Conservation (phyloP, 306 rosid species). For the Vachellia pachyceras region DNA sequence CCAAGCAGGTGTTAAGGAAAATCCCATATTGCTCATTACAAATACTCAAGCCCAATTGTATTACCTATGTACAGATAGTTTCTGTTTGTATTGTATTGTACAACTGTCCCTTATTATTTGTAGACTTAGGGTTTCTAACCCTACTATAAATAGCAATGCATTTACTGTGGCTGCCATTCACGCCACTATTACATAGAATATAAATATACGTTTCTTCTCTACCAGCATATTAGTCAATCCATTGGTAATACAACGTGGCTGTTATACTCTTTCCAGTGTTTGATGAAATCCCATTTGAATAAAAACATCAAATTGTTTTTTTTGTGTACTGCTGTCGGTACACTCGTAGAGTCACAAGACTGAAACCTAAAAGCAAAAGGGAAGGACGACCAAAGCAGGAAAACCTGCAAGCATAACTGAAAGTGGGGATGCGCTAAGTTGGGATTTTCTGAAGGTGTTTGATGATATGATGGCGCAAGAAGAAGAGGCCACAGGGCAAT, state of each 20-base stretch:
- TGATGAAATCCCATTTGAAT: background rate
- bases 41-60: too few species aligned
- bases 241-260: background rate
- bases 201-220: too few species aligned
- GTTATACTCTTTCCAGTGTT: background rate
- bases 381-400: background rate
- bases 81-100: too few species aligned
- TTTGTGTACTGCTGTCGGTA: background rate
- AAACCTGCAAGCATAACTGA: slow-evolving; percentile 5
- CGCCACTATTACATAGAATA: too few species aligned
- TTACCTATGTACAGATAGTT: too few species aligned
- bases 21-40: too few species aligned
- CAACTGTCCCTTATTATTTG: too few species aligned
- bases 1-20: background rate
- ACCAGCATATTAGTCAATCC: too few species aligned
- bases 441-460: background rate
- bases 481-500: background rate
- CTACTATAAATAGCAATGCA: too few species aligned
- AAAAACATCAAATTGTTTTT: background rate
- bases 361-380: background rate
- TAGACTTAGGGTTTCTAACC: too few species aligned
- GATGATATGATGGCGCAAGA: background rate
- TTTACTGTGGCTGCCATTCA: too few species aligned
- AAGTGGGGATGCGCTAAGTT: background rate
- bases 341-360: background rate